phyloP scores from a whole-genome alignment of 306 rosid species.

The Canavalia ensiformis region DNA sequence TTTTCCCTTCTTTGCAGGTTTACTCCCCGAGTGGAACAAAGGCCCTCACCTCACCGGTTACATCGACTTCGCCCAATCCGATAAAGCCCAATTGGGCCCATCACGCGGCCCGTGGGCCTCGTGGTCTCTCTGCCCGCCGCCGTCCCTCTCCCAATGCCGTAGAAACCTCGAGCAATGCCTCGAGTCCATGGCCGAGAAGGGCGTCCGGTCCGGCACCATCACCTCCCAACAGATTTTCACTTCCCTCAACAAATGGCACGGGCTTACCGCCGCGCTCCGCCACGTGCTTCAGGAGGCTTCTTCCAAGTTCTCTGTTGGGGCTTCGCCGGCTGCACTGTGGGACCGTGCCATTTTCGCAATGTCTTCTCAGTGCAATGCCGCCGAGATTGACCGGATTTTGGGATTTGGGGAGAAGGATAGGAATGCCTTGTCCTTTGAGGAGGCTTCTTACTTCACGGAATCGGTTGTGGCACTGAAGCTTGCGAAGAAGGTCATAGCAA shows the following conservation, averaged over 20 bases:
- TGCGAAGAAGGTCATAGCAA: constrained; percentile 77
- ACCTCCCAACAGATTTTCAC: constrained; percentile 76
- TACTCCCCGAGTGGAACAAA: constrained; percentile 81
- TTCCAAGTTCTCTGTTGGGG: constrained; percentile 53
- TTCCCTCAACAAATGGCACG: constrained; percentile 77
- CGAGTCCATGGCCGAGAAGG: constrained; percentile 81
- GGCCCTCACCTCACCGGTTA: constrained; percentile 93
- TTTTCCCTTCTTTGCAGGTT: constrained; percentile 55
- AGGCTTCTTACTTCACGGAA: constrained; percentile 80
- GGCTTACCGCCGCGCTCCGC: constrained; percentile 63
- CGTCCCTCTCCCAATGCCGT: constrained; percentile 68
- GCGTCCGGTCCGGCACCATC: constrained; percentile 69
- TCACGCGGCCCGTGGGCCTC: constrained; percentile 83
- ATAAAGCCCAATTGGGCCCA: constrained; percentile 65
- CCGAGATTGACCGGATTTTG: constrained; percentile 67
- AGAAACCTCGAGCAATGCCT: constrained; percentile 72
- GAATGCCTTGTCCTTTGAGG: constrained; percentile 67
- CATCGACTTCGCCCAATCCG: constrained; percentile 80
- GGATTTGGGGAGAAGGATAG: constrained; percentile 59
- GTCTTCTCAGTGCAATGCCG: constrained; percentile 61
- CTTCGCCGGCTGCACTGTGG: constrained; percentile 69
- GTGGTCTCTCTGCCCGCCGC: constrained; percentile 74
- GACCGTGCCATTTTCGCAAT: constrained; percentile 72
- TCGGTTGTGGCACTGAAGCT: constrained; percentile 72
- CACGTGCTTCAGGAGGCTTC: constrained; percentile 49